phyloP scores from a whole-genome alignment of 2,329 filamentous ascomycete species.

The Fusarium sp. region DNA sequence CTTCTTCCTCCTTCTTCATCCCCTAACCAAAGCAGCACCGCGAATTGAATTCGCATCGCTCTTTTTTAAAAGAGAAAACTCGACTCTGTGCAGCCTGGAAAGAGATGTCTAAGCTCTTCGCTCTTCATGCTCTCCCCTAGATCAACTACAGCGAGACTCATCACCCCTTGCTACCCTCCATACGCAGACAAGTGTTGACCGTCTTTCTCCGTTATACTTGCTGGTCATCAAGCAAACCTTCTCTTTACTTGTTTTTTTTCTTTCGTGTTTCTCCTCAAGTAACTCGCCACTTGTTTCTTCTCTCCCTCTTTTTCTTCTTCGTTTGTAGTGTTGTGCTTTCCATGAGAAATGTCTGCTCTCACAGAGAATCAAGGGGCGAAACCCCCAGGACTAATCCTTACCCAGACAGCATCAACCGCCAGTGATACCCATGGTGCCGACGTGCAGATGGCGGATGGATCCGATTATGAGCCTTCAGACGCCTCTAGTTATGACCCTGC shows the following conservation, averaged over 20 bases:
- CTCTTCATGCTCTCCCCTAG: conserved; percentile 5
- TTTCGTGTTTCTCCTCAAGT: neutral
- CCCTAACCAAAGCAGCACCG: neutral
- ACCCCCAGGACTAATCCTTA: conserved; percentile 20
- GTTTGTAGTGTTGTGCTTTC: conserved; percentile 8
- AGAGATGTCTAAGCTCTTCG: neutral
- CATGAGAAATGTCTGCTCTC: conserved; percentile 24
- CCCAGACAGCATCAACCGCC: conserved; percentile 11
- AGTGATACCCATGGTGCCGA: conserved; percentile 13
- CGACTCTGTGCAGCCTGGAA: conserved; percentile 5
- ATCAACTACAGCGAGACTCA: conserved; percentile 5
- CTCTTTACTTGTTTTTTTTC: conserved; percentile 2
- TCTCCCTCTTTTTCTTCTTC: neutral
- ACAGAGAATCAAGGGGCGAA: conserved; percentile 7
- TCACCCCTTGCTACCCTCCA: conserved; percentile 12
- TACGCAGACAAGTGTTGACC: conserved; percentile 43
- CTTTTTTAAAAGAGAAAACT: neutral
- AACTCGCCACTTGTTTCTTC: neutral
- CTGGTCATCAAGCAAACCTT: conserved; percentile 13
- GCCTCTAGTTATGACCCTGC: conserved; percentile 23
- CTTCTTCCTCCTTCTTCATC: conserved; percentile 6
- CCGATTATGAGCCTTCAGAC: conserved; percentile 25
- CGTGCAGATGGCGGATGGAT: conserved; percentile 21
- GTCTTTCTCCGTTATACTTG: conserved; percentile 19
- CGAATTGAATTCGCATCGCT: conserved; percentile 2